Evolutionary conservation across 2,329 filamentous ascomycete species (phyloP).

Genomic region (Pseudocercospora macadamiae): DNA sequence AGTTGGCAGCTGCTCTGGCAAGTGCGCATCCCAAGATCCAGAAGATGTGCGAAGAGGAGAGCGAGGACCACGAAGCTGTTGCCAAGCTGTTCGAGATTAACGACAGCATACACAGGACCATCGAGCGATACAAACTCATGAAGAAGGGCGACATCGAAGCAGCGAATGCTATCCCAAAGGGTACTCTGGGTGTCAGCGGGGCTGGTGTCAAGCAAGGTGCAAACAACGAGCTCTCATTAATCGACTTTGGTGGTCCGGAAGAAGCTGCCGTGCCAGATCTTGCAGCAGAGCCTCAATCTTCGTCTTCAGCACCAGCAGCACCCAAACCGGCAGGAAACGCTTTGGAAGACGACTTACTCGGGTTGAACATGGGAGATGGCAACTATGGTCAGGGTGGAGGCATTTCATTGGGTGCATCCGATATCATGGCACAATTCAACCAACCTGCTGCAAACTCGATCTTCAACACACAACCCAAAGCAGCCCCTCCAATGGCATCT

Average conservation of each 20-base stretch:
- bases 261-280: constrained; percentile 41
- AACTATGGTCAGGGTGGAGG: constrained; percentile 75
- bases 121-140: constrained; percentile 91
- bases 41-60: constrained; percentile 99
- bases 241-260: constrained; percentile 78
- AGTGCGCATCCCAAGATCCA: constrained; percentile 98
- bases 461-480: constrained; percentile 30
- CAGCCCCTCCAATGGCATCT: constrained; percentile 22
- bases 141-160: constrained; percentile 91
- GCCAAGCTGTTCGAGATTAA: constrained; percentile 96
- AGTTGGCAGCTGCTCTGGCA: constrained; percentile 84
- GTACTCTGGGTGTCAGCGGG: constrained; percentile 69
- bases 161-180: constrained; percentile 80
- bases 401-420: constrained; percentile 70
- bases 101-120: constrained; percentile 96
- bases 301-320: constrained; percentile 43
- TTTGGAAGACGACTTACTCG: constrained; percentile 87
- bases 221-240: constrained; percentile 83
- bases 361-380: constrained; percentile 76
- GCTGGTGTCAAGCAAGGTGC: constrained; percentile 67
- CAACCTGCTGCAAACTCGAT: constrained; percentile 36
- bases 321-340: constrained; percentile 61
- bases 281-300: constrained; percentile 30
- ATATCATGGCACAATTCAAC: constrained; percentile 41
- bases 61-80: constrained; percentile 93